Conservation (phyloP, 2,329 filamentous ascomycete genomes). For the Thelonectria discophora region DNA sequence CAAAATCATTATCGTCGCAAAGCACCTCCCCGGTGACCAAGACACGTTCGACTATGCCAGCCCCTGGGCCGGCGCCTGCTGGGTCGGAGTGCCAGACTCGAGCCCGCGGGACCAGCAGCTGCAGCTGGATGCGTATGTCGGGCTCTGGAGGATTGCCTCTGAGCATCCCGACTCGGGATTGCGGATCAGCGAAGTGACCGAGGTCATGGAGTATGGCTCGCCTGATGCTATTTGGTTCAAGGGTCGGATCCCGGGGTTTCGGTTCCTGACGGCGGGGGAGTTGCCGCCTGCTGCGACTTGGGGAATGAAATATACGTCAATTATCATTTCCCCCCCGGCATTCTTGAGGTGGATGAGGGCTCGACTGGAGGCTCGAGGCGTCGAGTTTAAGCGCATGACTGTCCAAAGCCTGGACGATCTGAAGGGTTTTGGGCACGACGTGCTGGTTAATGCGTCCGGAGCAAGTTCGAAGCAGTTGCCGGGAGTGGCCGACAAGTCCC, state of each 20-base stretch:
- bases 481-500: background rate
- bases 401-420: conserved; percentile 4
- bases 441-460: conserved; percentile 17
- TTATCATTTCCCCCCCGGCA: conserved; percentile 6
- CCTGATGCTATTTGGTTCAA: conserved; percentile 8
- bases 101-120: conserved; percentile 15
- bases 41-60: conserved; percentile 2
- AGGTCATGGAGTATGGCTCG: conserved; percentile 11
- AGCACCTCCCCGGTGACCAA: conserved; percentile 14
- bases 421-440: conserved; percentile 15
- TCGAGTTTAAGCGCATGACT: background rate
- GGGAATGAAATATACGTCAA: conserved; percentile 15
- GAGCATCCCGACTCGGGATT: conserved; percentile 12
- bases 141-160: conserved; percentile 9
- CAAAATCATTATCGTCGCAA: conserved; percentile 17
- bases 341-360: conserved; percentile 12
- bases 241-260: conserved; percentile 4
- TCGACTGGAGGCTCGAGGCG: conserved; percentile 2
- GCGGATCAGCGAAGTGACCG: conserved; percentile 11
- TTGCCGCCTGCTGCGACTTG: conserved; percentile 1
- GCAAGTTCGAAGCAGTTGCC: background rate
- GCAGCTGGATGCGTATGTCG: conserved; percentile 16
- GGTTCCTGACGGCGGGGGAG: conserved; percentile 2
- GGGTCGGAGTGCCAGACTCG: conserved; percentile 14
- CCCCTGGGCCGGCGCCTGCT: conserved; percentile 18